Evolutionary conservation across 495 filamentous ascomycete genomes (phyloP).

Genomic region (Aspergillus panamensis): DNA sequence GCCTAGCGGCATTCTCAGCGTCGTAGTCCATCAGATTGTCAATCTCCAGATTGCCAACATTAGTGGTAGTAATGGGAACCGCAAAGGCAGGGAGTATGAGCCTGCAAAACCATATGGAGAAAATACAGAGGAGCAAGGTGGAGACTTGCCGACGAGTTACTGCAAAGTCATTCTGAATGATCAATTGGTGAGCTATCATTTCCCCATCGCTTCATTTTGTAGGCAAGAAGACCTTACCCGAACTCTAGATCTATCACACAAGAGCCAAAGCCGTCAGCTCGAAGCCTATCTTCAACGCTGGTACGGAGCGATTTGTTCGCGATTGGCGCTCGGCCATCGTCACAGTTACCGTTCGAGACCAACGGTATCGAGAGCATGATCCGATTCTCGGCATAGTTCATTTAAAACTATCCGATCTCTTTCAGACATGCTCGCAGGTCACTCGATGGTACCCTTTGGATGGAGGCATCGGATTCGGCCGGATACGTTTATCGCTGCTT

Average conservation of each 20-base stretch:
- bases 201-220: neutral
- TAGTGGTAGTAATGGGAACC: conserved; percentile 54
- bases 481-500: conserved; percentile 82
- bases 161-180: conserved; percentile 90
- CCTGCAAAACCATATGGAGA: conserved; percentile 87
- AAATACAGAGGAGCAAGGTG: conserved; percentile 71
- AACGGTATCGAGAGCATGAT: conserved; percentile 85
- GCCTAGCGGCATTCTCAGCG: conserved; percentile 79
- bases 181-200: conserved; percentile 54
- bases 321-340: conserved; percentile 88
- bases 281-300: conserved; percentile 94
- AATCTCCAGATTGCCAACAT: conserved; percentile 85
- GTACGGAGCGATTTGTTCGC: conserved; percentile 89
- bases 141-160: conserved; percentile 78
- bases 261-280: conserved; percentile 86
- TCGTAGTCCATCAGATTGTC: conserved; percentile 92
- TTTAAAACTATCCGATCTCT: conserved; percentile 77
- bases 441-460: conserved; percentile 66
- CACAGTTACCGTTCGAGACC: conserved; percentile 82
- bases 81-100: conserved; percentile 79
- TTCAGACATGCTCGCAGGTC: conserved; percentile 81
- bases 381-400: conserved; percentile 90
- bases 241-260: conserved; percentile 69
- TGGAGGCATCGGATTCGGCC: conserved; percentile 74
- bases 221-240: neutral